These are phyloP conservation scores for Coemansia sp. DNA, from an alignment of 192 early-diverging fungal species.

Conservation along the genomic window DNA sequence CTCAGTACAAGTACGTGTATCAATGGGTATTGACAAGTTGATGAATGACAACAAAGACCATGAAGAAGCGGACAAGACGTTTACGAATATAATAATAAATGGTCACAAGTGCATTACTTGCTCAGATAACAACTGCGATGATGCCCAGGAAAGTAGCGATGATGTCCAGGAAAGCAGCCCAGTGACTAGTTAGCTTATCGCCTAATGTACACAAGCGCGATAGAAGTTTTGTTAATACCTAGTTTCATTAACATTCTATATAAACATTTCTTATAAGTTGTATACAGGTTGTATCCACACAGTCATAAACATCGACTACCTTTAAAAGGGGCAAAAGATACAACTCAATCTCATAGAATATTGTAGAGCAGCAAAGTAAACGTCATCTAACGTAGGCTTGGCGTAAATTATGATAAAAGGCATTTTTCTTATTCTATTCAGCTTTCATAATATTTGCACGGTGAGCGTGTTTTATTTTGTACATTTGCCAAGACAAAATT, in stretches of 20 bases:
- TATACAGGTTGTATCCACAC: not conserved
- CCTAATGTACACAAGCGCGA: not conserved
- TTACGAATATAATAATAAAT: not conserved
- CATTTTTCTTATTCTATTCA: not conserved
- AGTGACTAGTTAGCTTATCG: not conserved
- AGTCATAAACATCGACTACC: not conserved
- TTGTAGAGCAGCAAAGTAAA: not conserved
- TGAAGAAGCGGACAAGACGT: not conserved
- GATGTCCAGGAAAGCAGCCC: not conserved
- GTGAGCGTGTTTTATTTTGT: not conserved
- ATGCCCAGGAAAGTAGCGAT: not conserved
- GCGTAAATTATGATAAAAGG: not conserved
- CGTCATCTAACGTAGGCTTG: not conserved
- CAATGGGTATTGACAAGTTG: not conserved
- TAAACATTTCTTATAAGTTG: not conserved
- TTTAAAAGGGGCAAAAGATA: not conserved
- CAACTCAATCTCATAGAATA: not conserved
- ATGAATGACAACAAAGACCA: not conserved
- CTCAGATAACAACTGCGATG: not conserved
- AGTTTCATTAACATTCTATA: not conserved
- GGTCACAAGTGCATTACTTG: not conserved
- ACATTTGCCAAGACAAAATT: not conserved
- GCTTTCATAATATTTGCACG: not conserved
- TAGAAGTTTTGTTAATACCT: not conserved
- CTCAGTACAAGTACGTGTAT: not conserved